Base-by-base conservation (phyloP, 164 flowering plant genomes). In the Annona squamosa region DNA sequence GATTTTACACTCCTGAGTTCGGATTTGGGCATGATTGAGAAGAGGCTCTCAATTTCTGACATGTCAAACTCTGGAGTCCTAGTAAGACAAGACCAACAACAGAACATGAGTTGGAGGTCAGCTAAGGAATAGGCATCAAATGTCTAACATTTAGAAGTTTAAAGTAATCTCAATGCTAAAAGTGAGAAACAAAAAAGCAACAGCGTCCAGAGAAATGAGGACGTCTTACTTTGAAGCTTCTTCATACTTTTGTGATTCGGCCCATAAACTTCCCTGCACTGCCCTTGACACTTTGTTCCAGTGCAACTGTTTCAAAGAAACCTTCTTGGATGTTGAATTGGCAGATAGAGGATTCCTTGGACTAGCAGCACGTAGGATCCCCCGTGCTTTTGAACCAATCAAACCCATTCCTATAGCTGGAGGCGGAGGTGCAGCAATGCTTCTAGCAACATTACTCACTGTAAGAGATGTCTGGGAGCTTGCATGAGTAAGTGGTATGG, bases 31-130 rank as follows among this genome's bases (percentile, higher is more conserved):
- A 88, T 86, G 64, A 92, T 90, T 70, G 97, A 90, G 83, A 96
- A 96, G 74, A 93, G 90, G 81, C 75, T 84, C 80, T 93, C 98
- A 63, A 96, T 92, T 83, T 96, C 99, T 68, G 91, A 82, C 83
- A 93, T 85, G 83, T 96, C 99, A 84, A 96, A 83, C 79, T 90
- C 97, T 17, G 99, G 97, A 74, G 97, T 87, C 87, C 99, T 96
- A 77, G 6, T 68, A 81, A 26, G 76, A 56, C 68, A 0, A 64
- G 71, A 65, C 68, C n/a, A 72, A 62, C 47, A 75, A 56, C 9
- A 73, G 56, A 12, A 2, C 61, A n/a, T n/a, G 63, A 18, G 48
- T 63, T 62, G 63, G 43, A 45, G 2, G 17, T 61, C 3, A 48
- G 43, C 62, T 64, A 67, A 69, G n/a, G 45, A 45, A 65, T 44